These are phyloP conservation scores for Russula compacta DNA, from an alignment of 768 basidiomycete genomes.

Conservation along the genomic window DNA sequence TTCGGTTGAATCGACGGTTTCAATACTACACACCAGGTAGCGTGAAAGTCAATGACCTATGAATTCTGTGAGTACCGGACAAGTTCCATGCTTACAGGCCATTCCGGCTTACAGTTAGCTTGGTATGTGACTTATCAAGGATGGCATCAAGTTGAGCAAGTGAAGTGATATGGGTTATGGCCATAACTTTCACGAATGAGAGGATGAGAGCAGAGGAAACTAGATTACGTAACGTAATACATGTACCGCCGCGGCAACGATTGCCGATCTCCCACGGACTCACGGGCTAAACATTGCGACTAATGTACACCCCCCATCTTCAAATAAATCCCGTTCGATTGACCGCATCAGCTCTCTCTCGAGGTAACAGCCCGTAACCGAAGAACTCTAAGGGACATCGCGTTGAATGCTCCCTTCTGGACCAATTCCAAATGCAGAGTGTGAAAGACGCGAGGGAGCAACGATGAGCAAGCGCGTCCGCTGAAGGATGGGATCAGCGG, in stretches of 20 bases:
- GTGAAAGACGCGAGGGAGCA: slow-evolving; percentile 55
- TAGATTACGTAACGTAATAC: no score
- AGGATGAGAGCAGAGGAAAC: neutral
- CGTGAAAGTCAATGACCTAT: slow-evolving; percentile 83
- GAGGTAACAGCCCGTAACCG: neutral
- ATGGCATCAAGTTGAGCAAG: slow-evolving; percentile 53
- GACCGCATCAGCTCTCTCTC: neutral
- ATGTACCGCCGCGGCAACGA: neutral
- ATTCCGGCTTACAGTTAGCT: slow-evolving; percentile 45
- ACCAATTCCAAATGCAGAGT: slow-evolving; percentile 53
- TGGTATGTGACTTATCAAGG: slow-evolving; percentile 48
- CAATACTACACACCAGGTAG: slow-evolving; percentile 50
- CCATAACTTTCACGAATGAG: slow-evolving; percentile 29
- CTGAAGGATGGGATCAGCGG: slow-evolving; percentile 57
- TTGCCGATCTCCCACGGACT: neutral
- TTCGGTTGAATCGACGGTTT: neutral
- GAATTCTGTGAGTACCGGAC: slow-evolving; percentile 1
- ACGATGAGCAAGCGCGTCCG: slow-evolving; percentile 50
- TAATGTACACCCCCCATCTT: no score
- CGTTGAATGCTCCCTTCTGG: slow-evolving; percentile 51
- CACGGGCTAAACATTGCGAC: no score
- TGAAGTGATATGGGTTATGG: slow-evolving; percentile 55
- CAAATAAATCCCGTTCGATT: neutral
- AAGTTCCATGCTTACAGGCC: neutral
- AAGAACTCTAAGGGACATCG: slow-evolving; percentile 39